Base-by-base conservation (phyloP, 352 stramenopile species). In the Globisporangium nodosum region DNA sequence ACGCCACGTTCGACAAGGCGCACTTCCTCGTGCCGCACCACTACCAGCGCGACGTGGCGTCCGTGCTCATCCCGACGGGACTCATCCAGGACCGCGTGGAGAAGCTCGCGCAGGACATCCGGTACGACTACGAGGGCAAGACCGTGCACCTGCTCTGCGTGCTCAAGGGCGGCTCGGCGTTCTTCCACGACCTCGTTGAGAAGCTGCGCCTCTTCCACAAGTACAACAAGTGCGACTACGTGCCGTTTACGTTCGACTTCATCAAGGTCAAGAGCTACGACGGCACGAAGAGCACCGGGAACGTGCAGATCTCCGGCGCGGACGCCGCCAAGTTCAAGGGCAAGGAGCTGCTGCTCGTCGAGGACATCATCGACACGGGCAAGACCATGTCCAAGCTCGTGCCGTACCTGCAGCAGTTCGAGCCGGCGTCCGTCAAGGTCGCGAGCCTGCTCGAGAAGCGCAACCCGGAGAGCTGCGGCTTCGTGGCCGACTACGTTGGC, bases 311-410 rank as follows among this genome's bases (percentile, higher is more conserved):
- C 57, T 91, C 78, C 9, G 88, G 87, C 24, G 83, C 81, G 6
- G 88, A 97, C 61, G 64, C 88, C 50, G 47, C 82, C 52, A 92
- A 96, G 58, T 91, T 97, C 64, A 81, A 87, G 62, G 88, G 78
- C 51, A 94, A 92, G 64, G 73, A 98, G 65, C 75, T 99, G 52
- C 70, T 99, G 46, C 70, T 99, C 8, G 88, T 99, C 7, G 96
- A 99, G 72, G 96, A 99, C 73, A 98, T 99, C 69, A 94, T 99
- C 59, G 96, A 99, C 78, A 98, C 96, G 53, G 96, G 96, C 70
- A 90, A 83, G 40, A 98, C 95, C 40, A 96, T 98, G 80, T 64
- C 75, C 51, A 85, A 96, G 65, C 78, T 98, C 52, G 72, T 98
- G 39, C 92, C 92, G 40, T 68, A 91, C 50, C 74, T 99, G 30